These are phyloP conservation scores for Colletotrichum sp. DNA, from an alignment of 2,329 filamentous ascomycete species.

Conservation along the genomic window DNA sequence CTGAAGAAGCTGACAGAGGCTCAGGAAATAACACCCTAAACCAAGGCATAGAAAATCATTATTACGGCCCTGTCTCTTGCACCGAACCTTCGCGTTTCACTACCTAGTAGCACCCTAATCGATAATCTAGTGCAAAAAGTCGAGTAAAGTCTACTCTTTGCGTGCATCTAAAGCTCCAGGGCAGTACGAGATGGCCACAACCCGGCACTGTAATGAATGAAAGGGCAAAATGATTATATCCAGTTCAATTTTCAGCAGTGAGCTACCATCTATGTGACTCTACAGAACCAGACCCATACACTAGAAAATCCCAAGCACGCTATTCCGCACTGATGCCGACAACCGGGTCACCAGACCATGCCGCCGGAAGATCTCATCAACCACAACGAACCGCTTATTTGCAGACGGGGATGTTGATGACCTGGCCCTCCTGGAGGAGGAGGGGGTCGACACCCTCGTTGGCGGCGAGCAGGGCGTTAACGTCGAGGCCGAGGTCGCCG, in stretches of 20 bases:
- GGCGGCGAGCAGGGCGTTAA: neutral
- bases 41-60: no score
- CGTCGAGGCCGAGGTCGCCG: neutral
- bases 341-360: neutral
- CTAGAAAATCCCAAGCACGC: neutral
- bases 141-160: no score
- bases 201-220: neutral
- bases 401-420: slow-evolving; percentile 8
- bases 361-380: neutral
- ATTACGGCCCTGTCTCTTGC: no score
- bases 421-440: neutral
- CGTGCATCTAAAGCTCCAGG: no score
- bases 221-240: neutral
- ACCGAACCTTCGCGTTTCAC: no score
- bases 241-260: neutral
- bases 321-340: neutral
- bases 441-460: neutral
- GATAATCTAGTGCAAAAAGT: no score
- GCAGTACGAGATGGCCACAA: neutral
- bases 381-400: neutral
- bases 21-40: no score
- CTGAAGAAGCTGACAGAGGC: neutral
- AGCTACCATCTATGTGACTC: neutral
- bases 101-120: no score
- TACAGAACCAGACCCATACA: neutral